These are phyloP conservation scores for Chlamydomonas asymmetrica DNA, from an alignment of 139 green algal species.

Conservation along the genomic window DNA sequence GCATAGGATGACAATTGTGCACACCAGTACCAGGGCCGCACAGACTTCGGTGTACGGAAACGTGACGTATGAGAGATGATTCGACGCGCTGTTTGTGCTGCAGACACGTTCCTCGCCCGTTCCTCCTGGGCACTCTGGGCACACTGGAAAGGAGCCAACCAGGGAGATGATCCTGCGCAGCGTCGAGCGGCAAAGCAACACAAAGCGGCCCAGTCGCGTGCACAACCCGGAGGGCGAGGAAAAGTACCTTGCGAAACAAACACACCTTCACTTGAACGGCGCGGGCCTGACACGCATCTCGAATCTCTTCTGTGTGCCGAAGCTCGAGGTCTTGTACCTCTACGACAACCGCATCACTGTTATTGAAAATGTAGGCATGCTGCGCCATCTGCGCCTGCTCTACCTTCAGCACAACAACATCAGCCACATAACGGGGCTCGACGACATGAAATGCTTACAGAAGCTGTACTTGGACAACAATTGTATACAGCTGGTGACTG, in stretches of 20 bases:
- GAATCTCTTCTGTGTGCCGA: conserved; percentile 12
- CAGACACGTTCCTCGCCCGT: no score
- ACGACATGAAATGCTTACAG: conserved; percentile 18
- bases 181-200: conserved; percentile 25
- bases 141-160: conserved; percentile 10
- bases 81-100: no score
- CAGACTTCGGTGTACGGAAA: no score
- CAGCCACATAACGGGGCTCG: conserved; percentile 21
- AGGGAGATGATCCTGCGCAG: conserved; percentile 30
- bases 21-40: no score
- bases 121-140: no score
- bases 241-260: conserved; percentile 25
- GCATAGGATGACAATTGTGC: no score
- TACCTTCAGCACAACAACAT: conserved; percentile 61
- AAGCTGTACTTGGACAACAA: conserved; percentile 62
- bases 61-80: no score
- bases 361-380: conserved; percentile 21
- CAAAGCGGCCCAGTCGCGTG: neutral
- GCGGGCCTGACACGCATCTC: conserved; percentile 18
- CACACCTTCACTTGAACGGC: conserved; percentile 46
- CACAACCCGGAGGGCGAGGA: conserved; percentile 13
- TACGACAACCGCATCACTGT: conserved; percentile 53
- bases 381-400: conserved; percentile 44
- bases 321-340: conserved; percentile 51
- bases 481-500: conserved; percentile 21